Conservation (phyloP, 306 rosid genomes). For the Citrullus amarus region DNA sequence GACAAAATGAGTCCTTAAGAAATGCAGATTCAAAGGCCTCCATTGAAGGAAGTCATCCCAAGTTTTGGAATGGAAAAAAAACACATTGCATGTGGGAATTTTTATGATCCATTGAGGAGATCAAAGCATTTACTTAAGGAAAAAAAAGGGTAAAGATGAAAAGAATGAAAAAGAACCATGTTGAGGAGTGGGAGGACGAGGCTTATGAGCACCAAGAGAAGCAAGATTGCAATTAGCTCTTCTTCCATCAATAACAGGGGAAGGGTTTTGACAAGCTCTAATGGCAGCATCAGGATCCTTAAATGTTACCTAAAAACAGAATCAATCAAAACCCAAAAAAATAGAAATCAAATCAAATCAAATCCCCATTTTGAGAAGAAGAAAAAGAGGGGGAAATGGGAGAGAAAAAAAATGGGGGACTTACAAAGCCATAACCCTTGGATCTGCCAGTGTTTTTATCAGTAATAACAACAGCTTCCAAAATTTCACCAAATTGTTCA, state of each 20-base stretch:
- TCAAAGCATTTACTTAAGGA: not conserved
- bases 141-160: not conserved
- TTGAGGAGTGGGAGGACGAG: conserved; percentile 47
- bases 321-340: not conserved
- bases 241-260: conserved; percentile 93
- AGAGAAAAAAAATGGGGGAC: conserved; percentile 7
- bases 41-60: not conserved
- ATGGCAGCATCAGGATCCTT: conserved; percentile 86
- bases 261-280: conserved; percentile 91
- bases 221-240: conserved; percentile 97
- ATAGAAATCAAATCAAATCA: not conserved
- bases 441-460: conserved; percentile 92
- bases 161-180: conserved; percentile 40
- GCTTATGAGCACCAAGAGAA: conserved; percentile 79
- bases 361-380: not conserved
- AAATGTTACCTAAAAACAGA: conserved; percentile 57
- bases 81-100: not conserved
- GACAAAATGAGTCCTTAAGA: not conserved
- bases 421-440: conserved; percentile 98
- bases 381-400: not conserved
- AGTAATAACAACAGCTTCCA: conserved; percentile 91
- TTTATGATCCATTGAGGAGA: not conserved
- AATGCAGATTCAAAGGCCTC: not conserved
- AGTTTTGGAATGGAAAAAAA: not conserved
- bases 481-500: conserved; percentile 91